phyloP scores from a whole-genome alignment of 805 yeast genomes.

The Metschnikowia bowlesiae region DNA sequence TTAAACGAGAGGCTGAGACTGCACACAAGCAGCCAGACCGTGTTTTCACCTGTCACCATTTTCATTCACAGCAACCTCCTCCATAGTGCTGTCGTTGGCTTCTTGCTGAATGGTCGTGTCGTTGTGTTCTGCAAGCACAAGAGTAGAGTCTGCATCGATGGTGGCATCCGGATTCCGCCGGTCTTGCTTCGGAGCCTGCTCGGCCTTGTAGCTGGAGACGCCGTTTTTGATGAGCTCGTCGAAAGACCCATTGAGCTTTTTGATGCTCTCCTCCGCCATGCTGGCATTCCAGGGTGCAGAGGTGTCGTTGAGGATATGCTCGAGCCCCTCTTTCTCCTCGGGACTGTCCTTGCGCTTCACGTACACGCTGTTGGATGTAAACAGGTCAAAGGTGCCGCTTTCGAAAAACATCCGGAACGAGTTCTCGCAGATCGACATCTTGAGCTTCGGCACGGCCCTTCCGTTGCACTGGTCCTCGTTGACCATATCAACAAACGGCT shows the following conservation, averaged over 20 bases:
- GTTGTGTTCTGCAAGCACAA: constrained; percentile 37
- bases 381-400: constrained; percentile 72
- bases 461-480: constrained; percentile 60
- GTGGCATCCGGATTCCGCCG: constrained; percentile 17
- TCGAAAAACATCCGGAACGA: constrained; percentile 81
- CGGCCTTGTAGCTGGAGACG: constrained; percentile 24
- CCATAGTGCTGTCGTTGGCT: constrained; percentile 47
- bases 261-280: constrained; percentile 36
- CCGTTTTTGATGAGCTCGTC: constrained; percentile 38
- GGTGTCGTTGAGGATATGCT: constrained; percentile 44
- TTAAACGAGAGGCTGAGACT: no score
- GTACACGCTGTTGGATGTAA: constrained; percentile 56
- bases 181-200: constrained; percentile 6
- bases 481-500: constrained; percentile 49
- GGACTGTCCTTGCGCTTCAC: constrained; percentile 31
- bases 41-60: neutral
- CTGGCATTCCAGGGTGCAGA: constrained; percentile 51
- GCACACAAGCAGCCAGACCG: no score
- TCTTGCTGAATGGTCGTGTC: constrained; percentile 47
- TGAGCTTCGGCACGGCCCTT: constrained; percentile 60
- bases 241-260: constrained; percentile 26
- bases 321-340: constrained; percentile 32
- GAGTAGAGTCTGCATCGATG: constrained; percentile 47
- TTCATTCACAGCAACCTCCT: constrained; percentile 19
- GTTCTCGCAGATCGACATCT: constrained; percentile 73